Evolutionary conservation across 108 stramenopile genomes (phyloP).

Genomic region (Skeletonema potamos): DNA sequence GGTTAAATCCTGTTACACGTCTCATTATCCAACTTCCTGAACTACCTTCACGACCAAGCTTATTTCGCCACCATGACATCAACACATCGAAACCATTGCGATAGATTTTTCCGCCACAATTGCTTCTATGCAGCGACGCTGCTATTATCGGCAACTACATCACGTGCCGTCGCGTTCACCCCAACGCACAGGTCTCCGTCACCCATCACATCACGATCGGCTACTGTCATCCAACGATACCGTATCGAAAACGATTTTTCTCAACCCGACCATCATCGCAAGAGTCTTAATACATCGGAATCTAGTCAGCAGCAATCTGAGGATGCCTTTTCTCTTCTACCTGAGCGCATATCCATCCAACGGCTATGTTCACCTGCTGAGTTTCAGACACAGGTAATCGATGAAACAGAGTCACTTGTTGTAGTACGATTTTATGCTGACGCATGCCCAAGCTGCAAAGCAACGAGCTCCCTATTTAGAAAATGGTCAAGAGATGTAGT

Average conservation of each 20-base stretch:
- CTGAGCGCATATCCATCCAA: conserved; percentile 18
- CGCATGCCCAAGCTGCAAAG: conserved; percentile 27
- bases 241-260: conserved; percentile 19
- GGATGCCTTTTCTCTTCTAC: conserved; percentile 27
- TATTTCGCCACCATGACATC: background rate
- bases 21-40: background rate
- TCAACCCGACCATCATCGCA: background rate
- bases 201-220: conserved; percentile 6
- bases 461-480: conserved; percentile 16
- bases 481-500: conserved; percentile 20
- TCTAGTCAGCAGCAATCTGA: background rate
- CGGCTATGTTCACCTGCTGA: conserved; percentile 14
- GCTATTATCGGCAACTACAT: background rate
- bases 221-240: conserved; percentile 28
- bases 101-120: background rate
- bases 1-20: no score
- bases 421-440: conserved; percentile 31
- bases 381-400: conserved; percentile 13
- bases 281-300: background rate
- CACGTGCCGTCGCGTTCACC: background rate
- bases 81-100: background rate
- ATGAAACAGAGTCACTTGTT: conserved; percentile 7
- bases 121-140: background rate
- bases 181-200: background rate
- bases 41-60: background rate